These are phyloP conservation scores for Globisporangium canariense DNA, from an alignment of 352 stramenopile species.

Conservation along the genomic window DNA sequence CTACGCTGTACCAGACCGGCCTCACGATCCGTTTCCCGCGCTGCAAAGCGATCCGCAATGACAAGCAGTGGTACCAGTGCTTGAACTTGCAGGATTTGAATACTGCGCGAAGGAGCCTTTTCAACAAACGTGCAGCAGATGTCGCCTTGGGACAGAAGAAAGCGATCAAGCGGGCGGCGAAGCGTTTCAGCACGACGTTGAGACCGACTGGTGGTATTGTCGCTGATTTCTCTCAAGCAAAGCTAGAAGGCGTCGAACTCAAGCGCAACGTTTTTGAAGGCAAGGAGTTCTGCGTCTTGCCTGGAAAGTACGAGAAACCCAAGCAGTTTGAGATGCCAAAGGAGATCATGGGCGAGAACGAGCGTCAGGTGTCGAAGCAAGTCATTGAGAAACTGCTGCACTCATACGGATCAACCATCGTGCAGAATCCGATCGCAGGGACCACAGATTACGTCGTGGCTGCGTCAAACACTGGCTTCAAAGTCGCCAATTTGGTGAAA, in stretches of 20 bases:
- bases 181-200: conserved; percentile 24
- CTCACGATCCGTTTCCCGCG: conserved; percentile 80
- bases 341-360: conserved; percentile 30
- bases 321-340: conserved; percentile 25
- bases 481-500: conserved; percentile 78
- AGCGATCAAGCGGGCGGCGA: conserved; percentile 35
- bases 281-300: conserved; percentile 77
- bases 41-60: conserved; percentile 76
- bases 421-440: conserved; percentile 73
- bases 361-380: conserved; percentile 51
- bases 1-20: conserved; percentile 75
- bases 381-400: conserved; percentile 72
- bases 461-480: conserved; percentile 60
- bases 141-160: conserved; percentile 69
- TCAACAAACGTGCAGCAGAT: conserved; percentile 71
- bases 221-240: conserved; percentile 54
- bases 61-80: conserved; percentile 83
- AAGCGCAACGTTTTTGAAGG: conserved; percentile 61
- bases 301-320: conserved; percentile 56
- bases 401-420: conserved; percentile 57
- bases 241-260: conserved; percentile 51
- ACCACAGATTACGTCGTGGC: conserved; percentile 68
- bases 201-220: conserved; percentile 36
- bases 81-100: conserved; percentile 79
- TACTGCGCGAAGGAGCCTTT: conserved; percentile 47